Evolutionary conservation across 257 asterid species (phyloP).

Genomic region (Scutellaria baicalensis): DNA sequence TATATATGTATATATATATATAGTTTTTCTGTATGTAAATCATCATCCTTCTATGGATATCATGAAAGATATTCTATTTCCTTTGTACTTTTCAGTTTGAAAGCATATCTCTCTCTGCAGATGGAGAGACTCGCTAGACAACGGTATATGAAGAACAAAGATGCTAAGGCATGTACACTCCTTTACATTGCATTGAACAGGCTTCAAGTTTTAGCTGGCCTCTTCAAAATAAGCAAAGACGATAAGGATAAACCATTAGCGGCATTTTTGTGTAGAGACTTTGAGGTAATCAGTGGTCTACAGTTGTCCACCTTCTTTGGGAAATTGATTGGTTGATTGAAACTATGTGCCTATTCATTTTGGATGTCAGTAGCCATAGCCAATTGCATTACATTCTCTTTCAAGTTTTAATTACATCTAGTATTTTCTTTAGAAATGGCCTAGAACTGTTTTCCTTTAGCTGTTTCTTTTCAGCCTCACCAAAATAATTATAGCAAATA

Average conservation of each 20-base stretch:
- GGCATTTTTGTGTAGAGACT: conserved; percentile 77
- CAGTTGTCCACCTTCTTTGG: neutral
- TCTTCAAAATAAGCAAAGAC: conserved; percentile 90
- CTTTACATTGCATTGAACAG: conserved; percentile 86
- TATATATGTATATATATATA: too few species aligned
- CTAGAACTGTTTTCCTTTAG: neutral
- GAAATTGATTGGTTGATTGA: neutral
- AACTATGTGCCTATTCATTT: neutral
- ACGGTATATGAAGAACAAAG: conserved; percentile 71
- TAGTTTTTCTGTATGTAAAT: neutral
- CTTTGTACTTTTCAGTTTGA: conserved; percentile 2
- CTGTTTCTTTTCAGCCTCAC: neutral
- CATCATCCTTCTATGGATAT: neutral
- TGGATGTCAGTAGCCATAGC: neutral
- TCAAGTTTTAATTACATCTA: neutral
- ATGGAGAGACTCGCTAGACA: conserved; percentile 94
- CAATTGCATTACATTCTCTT: neutral
- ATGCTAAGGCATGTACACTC: conserved; percentile 90
- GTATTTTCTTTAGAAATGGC: neutral
- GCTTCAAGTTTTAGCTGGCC: conserved; percentile 92
- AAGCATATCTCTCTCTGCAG: conserved; percentile 38
- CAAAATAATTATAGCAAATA: neutral
- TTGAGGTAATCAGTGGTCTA: conserved; percentile 56
- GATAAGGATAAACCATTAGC: conserved; percentile 89
- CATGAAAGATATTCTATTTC: neutral